Percentiles rank a stretch among this genome's conserved stretches.
Evolutionary conservation across 805 yeast species (phyloP).

Genomic region (Blastobotrys parvus): DNA sequence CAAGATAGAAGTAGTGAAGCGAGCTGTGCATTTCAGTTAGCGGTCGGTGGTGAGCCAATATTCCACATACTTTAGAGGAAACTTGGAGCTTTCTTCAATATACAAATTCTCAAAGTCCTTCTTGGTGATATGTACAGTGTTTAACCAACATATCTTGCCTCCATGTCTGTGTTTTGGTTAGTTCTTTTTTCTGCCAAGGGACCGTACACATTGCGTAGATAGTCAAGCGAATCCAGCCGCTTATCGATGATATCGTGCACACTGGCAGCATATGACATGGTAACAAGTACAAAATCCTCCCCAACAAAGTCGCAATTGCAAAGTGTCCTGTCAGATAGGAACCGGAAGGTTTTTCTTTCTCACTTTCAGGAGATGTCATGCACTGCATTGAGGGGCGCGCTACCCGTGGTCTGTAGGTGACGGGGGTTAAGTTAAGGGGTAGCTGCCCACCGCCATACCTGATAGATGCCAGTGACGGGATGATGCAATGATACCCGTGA

Average conservation of each 20-base stretch:
- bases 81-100: constrained; percentile 8
- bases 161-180: constrained; percentile 8
- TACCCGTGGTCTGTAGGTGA: too few species aligned
- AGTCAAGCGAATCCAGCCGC: constrained; percentile 20
- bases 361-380: too few species aligned
- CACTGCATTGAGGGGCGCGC: too few species aligned
- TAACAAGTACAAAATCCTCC: too few species aligned
- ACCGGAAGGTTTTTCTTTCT: too few species aligned
- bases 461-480: too few species aligned
- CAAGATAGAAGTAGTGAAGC: constrained; percentile 16
- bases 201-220: constrained; percentile 18
- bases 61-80: constrained; percentile 5
- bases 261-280: not conserved
- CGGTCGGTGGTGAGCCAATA: not conserved
- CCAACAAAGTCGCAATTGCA: too few species aligned
- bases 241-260: constrained; percentile 14
- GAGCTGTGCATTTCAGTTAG: constrained; percentile 3
- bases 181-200: not conserved
- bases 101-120: constrained; percentile 13
- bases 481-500: too few species aligned
- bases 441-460: too few species aligned
- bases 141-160: constrained; percentile 16
- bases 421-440: too few species aligned
- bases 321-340: too few species aligned
- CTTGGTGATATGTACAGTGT: constrained; percentile 12